phyloP scores from a whole-genome alignment of 2,329 filamentous ascomycete genomes.

The Diaporthe longicolla region DNA sequence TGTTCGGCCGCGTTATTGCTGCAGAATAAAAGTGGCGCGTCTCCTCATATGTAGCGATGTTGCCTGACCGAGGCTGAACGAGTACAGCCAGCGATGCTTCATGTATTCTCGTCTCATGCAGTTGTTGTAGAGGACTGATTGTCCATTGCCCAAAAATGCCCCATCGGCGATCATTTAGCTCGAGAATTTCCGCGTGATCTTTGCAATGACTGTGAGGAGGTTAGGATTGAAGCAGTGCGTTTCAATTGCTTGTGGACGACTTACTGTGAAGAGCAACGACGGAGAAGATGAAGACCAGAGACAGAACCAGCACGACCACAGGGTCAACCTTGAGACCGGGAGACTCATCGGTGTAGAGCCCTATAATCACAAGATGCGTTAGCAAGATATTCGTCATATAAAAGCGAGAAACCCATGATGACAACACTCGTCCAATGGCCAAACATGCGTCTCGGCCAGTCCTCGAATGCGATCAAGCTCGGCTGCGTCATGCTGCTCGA shows the following conservation, averaged over 20 bases:
- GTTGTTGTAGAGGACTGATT: background rate
- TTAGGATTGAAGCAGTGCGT: conserved; percentile 41
- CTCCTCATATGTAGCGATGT: conserved; percentile 28
- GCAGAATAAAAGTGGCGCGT: conserved; percentile 36
- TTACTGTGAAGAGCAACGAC: conserved; percentile 97
- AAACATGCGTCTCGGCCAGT: background rate
- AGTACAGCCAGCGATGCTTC: conserved; percentile 7
- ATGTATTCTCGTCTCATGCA: background rate
- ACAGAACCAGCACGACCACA: conserved; percentile 95
- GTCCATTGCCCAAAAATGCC: conserved; percentile 3
- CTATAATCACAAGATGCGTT: conserved; percentile 56
- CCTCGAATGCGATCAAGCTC: background rate
- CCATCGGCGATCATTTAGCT: conserved; percentile 58
- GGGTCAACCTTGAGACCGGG: conserved; percentile 98
- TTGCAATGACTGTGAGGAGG: conserved; percentile 84
- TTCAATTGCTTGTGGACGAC: conserved; percentile 52
- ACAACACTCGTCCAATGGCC: background rate
- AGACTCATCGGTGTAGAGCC: conserved; percentile 98
- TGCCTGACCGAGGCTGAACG: background rate
- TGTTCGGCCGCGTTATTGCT: conserved; percentile 34
- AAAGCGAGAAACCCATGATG: background rate
- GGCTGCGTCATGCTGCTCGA: too few relatives aligned
- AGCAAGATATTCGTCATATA: background rate
- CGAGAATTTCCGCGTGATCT: conserved; percentile 91
- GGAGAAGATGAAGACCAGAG: conserved; percentile 98